A percentile compares a stretch with the other conserved stretches of the same genome.
phyloP scores from a whole-genome alignment of 2,329 filamentous ascomycete genomes.

The Leptodontidium sp. region DNA sequence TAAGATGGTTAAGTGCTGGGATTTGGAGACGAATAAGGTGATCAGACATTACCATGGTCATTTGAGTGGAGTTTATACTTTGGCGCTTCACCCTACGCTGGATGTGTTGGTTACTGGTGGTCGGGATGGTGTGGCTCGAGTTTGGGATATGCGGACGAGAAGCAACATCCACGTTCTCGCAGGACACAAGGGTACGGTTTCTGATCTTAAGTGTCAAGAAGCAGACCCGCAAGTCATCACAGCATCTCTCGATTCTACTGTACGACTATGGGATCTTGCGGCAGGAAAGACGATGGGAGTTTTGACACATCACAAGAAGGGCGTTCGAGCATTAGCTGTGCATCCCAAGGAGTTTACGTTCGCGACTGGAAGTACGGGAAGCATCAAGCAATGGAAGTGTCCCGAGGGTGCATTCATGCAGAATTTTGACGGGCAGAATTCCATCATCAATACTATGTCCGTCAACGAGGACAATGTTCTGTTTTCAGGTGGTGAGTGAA shows the following conservation, averaged over 20 bases:
- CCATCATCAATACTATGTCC: conserved; percentile 92
- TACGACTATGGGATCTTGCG: conserved; percentile 93
- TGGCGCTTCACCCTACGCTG: conserved; percentile 91
- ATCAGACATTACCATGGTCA: conserved; percentile 98
- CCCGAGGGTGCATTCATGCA: conserved; percentile 99
- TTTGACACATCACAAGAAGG: conserved; percentile 98
- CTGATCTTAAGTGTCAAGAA: conserved; percentile 91
- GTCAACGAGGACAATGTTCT: conserved; percentile 96
- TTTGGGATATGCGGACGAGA: conserved; percentile 98
- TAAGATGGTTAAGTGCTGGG: conserved; percentile 99
- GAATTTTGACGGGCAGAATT: conserved; percentile 96
- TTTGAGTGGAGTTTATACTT: conserved; percentile 91
- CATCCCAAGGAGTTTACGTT: conserved; percentile 98
- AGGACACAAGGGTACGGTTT: conserved; percentile 90
- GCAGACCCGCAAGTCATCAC: conserved; percentile 96
- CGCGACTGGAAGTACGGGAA: conserved; percentile 87
- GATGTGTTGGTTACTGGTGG: conserved; percentile 96
- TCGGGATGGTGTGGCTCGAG: conserved; percentile 89
- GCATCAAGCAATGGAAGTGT: conserved; percentile 99
- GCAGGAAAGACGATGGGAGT: conserved; percentile 97
- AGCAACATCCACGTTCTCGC: conserved; percentile 94
- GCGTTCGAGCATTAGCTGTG: conserved; percentile 82
- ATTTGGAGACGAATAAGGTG: conserved; percentile 99
- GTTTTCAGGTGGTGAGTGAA: conserved; percentile 76
- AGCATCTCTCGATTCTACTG: conserved; percentile 89